Evolutionary conservation across 179 eudicot genomes (phyloP).

Genomic region (Beta lomatogona): DNA sequence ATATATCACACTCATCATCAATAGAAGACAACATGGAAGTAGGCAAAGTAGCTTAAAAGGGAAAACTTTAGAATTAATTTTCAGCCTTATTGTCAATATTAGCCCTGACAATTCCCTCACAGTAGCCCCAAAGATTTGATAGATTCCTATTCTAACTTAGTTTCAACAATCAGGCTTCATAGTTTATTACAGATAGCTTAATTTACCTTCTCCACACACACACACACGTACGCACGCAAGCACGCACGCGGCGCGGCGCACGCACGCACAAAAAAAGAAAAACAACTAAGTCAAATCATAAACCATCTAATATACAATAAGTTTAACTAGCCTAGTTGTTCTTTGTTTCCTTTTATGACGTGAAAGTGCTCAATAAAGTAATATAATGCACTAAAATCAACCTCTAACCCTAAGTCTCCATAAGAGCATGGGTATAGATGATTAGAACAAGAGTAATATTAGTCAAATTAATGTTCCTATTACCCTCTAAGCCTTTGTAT

Average conservation of each 20-base stretch:
- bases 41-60: background rate
- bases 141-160: background rate
- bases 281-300: background rate
- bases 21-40: background rate
- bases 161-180: background rate
- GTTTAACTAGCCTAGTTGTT: background rate
- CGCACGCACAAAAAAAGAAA: too few species aligned
- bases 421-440: background rate
- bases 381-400: background rate
- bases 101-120: background rate
- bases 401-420: background rate
- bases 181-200: background rate
- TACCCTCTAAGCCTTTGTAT: too few species aligned
- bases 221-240: too few species aligned
- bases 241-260: too few species aligned
- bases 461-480: background rate
- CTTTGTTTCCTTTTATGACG: background rate
- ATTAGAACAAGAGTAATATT: too few species aligned
- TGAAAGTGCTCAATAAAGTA: background rate
- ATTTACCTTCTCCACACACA: background rate
- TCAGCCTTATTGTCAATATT: background rate
- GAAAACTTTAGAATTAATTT: background rate
- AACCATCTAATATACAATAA: background rate
- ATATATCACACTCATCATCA: background rate
- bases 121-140: background rate